These are phyloP conservation scores for Candida namnaoensis DNA, from an alignment of 805 yeast genomes.

Conservation along the genomic window DNA sequence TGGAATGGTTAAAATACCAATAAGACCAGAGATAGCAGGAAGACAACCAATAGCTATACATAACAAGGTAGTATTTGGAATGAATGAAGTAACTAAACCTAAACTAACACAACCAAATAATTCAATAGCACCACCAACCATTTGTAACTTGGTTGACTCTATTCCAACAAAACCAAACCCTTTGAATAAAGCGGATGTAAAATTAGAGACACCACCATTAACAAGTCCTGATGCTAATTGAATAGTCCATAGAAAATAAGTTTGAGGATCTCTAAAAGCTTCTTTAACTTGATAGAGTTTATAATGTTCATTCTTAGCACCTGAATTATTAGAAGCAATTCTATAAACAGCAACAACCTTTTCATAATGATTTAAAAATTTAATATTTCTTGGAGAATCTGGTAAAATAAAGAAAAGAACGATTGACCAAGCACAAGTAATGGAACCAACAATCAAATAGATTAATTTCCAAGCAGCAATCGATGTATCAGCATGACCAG, in stretches of 20 bases:
- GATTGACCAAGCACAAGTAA: slow-evolving; percentile 39
- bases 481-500: slow-evolving; percentile 2
- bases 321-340: slow-evolving; percentile 40
- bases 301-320: slow-evolving; percentile 39
- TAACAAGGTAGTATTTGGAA: slow-evolving; percentile 6
- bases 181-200: slow-evolving; percentile 41
- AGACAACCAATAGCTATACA: slow-evolving; percentile 34
- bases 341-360: slow-evolving; percentile 37
- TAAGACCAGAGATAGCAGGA: slow-evolving; percentile 34
- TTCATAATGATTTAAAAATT: slow-evolving; percentile 29
- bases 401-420: slow-evolving; percentile 33
- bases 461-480: slow-evolving; percentile 46
- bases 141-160: slow-evolving; percentile 19
- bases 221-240: slow-evolving; percentile 35
- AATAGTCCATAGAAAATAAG: slow-evolving; percentile 43
- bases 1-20: slow-evolving; percentile 37
- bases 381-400: slow-evolving; percentile 31
- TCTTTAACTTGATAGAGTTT: slow-evolving; percentile 37
- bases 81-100: slow-evolving; percentile 20
- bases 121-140: slow-evolving; percentile 36
- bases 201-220: slow-evolving; percentile 44
- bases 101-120: slow-evolving; percentile 10
- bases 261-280: slow-evolving; percentile 27
- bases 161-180: slow-evolving; percentile 34
- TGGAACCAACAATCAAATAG: slow-evolving; percentile 40